Conservation (phyloP, 495 filamentous ascomycete genomes). For the Hypoxylon lienhwacheense region DNA sequence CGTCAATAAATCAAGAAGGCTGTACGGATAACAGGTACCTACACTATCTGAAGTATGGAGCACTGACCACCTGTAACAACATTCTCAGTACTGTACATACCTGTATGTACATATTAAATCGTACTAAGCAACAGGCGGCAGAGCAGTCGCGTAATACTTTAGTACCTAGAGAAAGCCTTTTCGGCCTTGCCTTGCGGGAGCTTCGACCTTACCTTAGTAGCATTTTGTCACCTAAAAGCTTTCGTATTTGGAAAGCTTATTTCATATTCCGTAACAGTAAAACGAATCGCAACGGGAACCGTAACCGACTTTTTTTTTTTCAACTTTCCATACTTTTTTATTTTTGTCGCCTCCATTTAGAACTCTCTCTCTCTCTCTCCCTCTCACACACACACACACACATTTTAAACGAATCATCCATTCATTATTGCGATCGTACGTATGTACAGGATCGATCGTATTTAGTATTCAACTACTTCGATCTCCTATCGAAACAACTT, state of each 20-base stretch:
- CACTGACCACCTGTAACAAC: no score
- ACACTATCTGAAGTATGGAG: no score
- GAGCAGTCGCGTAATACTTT: conserved; percentile 39
- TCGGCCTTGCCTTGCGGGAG: conserved; percentile 35
- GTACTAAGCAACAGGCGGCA: conserved; percentile 38
- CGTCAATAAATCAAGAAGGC: conserved; percentile 24
- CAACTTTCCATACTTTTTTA: background rate
- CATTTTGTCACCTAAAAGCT: conserved; percentile 17
- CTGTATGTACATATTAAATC: conserved; percentile 9
- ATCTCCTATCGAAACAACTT: conserved; percentile 7
- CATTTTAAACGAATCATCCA: background rate
- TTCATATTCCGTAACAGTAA: no score
- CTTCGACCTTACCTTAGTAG: conserved; percentile 27
- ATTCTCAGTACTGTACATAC: background rate
- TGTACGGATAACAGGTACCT: no score
- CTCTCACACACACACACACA: background rate
- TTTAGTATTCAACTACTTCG: conserved; percentile 4
- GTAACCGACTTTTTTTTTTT: background rate
- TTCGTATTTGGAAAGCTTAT: conserved; percentile 28
- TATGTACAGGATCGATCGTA: background rate
- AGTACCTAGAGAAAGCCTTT: conserved; percentile 9
- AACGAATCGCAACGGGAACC: background rate
- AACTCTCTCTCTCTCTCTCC: no score
- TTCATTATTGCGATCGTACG: background rate
- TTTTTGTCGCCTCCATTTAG: background rate